These are phyloP conservation scores for Austroboletus novae-zelandiae DNA, from an alignment of 1,284 basidiomycete species.

Conservation along the genomic window DNA sequence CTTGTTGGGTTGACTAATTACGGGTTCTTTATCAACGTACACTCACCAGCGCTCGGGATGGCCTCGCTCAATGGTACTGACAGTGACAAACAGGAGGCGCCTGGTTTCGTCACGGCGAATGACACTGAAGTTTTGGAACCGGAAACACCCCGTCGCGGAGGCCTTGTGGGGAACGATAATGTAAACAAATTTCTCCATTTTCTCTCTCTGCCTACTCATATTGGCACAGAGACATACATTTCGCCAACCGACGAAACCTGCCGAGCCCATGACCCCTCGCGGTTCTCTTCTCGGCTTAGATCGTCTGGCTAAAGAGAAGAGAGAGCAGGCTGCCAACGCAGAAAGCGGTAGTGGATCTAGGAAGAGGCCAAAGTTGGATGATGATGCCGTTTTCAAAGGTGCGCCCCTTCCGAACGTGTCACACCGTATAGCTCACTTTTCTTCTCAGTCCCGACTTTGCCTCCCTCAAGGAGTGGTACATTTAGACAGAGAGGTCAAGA, in stretches of 20 bases:
- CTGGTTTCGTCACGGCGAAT: constrained; percentile 49
- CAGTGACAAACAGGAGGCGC: constrained; percentile 71
- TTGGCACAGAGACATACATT: constrained; percentile 64
- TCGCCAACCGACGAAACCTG: constrained; percentile 64
- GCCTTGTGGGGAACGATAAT: constrained; percentile 64
- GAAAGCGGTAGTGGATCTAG: constrained; percentile 48
- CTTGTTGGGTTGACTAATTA: no score
- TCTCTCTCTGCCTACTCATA: background rate
- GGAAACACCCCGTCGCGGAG: constrained; percentile 73
- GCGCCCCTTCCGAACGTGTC: constrained; percentile 13
- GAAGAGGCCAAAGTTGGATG: constrained; percentile 67
- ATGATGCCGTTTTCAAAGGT: constrained; percentile 84
- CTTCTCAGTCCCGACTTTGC: constrained; percentile 68
- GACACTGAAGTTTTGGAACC: constrained; percentile 79
- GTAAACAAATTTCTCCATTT: constrained; percentile 41
- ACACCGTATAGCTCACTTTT: background rate
- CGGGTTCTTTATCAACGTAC: no score
- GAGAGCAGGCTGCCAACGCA: constrained; percentile 50
- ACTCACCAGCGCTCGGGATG: constrained; percentile 1
- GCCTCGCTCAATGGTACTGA: constrained; percentile 27
- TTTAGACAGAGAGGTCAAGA: constrained; percentile 79
- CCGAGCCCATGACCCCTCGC: constrained; percentile 72
- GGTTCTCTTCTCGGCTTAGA: constrained; percentile 84
- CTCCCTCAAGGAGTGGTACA: constrained; percentile 54
- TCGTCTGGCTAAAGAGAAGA: constrained; percentile 83